A percentile compares a stretch with the other conserved stretches of the same genome.
Conservation (phyloP, 352 stramenopile genomes). For the Thalassiosira exigua region DNA sequence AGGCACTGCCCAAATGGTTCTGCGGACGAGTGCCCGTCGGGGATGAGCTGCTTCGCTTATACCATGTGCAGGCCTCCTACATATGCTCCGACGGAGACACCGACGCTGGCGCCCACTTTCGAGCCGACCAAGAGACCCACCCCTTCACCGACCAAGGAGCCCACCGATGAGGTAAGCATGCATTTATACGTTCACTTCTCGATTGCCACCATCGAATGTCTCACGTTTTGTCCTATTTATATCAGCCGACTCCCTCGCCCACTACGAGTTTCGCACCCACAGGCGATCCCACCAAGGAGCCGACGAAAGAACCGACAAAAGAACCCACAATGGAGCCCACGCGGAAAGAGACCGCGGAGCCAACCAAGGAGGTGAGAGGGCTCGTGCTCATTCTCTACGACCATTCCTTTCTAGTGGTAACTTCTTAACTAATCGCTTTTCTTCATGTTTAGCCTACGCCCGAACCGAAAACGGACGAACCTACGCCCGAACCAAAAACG, state of each 20-base stretch:
- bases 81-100: slow-evolving; percentile 35
- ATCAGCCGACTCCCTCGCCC: too few species aligned
- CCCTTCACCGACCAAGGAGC: slow-evolving; percentile 23
- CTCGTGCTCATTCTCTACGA: too few species aligned
- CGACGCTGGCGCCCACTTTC: slow-evolving; percentile 28
- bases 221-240: too few species aligned
- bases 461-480: background rate
- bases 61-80: slow-evolving; percentile 53
- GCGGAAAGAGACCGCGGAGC: background rate
- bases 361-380: slow-evolving; percentile 11
- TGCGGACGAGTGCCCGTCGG: slow-evolving; percentile 47
- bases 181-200: too few species aligned
- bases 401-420: too few species aligned
- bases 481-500: background rate
- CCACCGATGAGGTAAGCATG: too few species aligned
- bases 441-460: too few species aligned
- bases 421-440: too few species aligned
- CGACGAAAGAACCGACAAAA: slow-evolving; percentile 9
- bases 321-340: slow-evolving; percentile 14
- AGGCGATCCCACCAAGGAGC: slow-evolving; percentile 16
- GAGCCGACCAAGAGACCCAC: slow-evolving; percentile 44
- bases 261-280: slow-evolving; percentile 9
- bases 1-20: slow-evolving; percentile 43
- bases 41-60: slow-evolving; percentile 61
- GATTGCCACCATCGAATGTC: too few species aligned